Conservation (phyloP, 108 stramenopile species). For the Cyclotella atomus region DNA sequence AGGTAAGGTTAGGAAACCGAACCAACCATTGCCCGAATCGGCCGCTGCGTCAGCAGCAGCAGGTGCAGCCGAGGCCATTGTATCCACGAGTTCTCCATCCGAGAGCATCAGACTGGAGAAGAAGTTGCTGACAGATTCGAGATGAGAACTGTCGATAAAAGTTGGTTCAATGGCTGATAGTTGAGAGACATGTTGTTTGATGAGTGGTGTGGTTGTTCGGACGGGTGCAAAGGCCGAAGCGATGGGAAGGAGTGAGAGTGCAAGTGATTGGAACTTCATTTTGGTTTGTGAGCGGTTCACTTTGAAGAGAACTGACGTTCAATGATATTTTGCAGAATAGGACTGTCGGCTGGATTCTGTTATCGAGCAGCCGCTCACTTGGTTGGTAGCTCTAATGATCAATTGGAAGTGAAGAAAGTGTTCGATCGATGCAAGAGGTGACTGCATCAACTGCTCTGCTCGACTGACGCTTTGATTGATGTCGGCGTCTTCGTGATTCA, state of each 20-base stretch:
- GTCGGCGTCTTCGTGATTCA: no score
- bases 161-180: slow-evolving; percentile 21
- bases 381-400: no score
- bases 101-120: slow-evolving; percentile 66
- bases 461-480: no score
- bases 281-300: not conserved
- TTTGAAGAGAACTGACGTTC: not conserved
- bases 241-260: slow-evolving; percentile 19
- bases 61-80: slow-evolving; percentile 34
- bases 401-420: no score
- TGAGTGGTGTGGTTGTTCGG: not conserved
- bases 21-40: slow-evolving; percentile 80
- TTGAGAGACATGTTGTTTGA: not conserved
- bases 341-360: no score
- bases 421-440: no score
- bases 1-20: slow-evolving; percentile 84
- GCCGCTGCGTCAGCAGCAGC: slow-evolving; percentile 47
- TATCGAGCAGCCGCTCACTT: no score
- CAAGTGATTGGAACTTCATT: slow-evolving; percentile 17
- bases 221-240: slow-evolving; percentile 63
- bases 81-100: slow-evolving; percentile 46
- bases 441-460: no score
- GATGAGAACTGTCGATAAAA: slow-evolving; percentile 22
- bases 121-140: slow-evolving; percentile 37
- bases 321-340: not conserved